Base-by-base conservation (phyloP, 345 rosid species). In the Populus alba region DNA sequence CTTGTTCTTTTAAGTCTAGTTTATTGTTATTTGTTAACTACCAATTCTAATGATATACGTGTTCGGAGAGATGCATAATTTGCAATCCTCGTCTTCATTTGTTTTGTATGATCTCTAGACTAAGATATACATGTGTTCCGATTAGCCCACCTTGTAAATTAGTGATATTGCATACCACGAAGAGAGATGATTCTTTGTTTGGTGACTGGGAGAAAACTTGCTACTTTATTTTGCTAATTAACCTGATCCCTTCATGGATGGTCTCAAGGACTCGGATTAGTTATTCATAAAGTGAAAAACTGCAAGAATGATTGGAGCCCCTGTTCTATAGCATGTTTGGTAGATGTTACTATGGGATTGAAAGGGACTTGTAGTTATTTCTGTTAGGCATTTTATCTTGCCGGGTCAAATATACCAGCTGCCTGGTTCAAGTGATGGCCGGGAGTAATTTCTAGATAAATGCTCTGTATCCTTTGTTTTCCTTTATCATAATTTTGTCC, bases 1-100 rank as follows among this genome's bases (percentile, higher is more conserved):
- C 65, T 81, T 92, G 86, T 82, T 95, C 82, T 89, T 81, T 76
- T 89, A 75, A 80, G 71, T 22, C 17, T 23, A 55, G 27, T 20
- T 55, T 18, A 27, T 11, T 68, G 0, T 66, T 20, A 31, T 65
- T 13, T 65, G 69, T 47, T 53, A 20, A 39, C 35, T 63, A 8
- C 43, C 76, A 31, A 67, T 79, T 49, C 31, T 31, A 23, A 51
- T 73, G 29, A 45, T 47, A 59, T 74, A 63, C 41, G 12, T 20
- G 47, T 1, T 67, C 8, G 70, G 45, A 38, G 70, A 17, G 70
- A 20, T 67, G 38, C 6, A 33, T 35, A 20, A 8, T 67, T 66
- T 66, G 12, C 69, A 33, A 17, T 3, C 69, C 10, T 15, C 35
- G 20, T 82, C 81, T 27, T 29, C 77, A 68, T 45, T 65, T 59